Evolutionary conservation across 2,329 filamentous ascomycete genomes (phyloP).

Genomic region (Juglanconis juglandina): DNA sequence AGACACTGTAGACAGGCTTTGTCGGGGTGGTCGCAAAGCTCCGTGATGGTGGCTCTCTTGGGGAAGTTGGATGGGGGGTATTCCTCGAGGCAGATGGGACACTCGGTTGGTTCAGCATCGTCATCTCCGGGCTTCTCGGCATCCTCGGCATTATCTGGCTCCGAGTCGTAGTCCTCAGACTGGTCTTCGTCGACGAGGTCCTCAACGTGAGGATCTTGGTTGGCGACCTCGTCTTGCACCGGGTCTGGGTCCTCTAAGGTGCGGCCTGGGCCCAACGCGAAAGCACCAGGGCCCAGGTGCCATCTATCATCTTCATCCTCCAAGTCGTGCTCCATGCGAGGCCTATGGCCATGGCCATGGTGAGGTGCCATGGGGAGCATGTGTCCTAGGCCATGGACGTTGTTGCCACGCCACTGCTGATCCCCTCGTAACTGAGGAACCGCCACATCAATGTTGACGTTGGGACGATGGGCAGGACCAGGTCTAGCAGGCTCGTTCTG

Average conservation of each 20-base stretch:
- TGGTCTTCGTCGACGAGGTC: not conserved
- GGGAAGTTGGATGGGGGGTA: constrained; percentile 13
- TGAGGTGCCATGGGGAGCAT: too few relatives aligned
- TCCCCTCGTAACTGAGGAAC: not conserved
- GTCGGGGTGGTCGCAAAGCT: constrained; percentile 13
- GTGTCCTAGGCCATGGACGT: not conserved
- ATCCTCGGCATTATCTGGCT: not conserved
- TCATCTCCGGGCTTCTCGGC: not conserved
- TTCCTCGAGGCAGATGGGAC: constrained; percentile 13
- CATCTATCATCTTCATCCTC: not conserved
- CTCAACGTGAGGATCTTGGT: not conserved
- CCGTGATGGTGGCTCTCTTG: not conserved
- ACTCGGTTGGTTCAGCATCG: constrained; percentile 7
- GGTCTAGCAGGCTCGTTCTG: not conserved
- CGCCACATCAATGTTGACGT: not conserved
- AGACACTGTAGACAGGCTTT: constrained; percentile 16
- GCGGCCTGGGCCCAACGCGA: constrained; percentile 1
- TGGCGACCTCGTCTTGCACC: not conserved
- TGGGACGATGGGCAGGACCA: not conserved
- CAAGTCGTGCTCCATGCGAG: not conserved
- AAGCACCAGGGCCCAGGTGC: not conserved
- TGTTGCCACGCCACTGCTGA: not conserved
- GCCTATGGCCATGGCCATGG: too few relatives aligned
- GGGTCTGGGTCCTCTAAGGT: constrained; percentile 1
- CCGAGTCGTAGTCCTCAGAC: not conserved